Base-by-base conservation (phyloP, 1,284 basidiomycete genomes). In the Hortiboletus rubellus region DNA sequence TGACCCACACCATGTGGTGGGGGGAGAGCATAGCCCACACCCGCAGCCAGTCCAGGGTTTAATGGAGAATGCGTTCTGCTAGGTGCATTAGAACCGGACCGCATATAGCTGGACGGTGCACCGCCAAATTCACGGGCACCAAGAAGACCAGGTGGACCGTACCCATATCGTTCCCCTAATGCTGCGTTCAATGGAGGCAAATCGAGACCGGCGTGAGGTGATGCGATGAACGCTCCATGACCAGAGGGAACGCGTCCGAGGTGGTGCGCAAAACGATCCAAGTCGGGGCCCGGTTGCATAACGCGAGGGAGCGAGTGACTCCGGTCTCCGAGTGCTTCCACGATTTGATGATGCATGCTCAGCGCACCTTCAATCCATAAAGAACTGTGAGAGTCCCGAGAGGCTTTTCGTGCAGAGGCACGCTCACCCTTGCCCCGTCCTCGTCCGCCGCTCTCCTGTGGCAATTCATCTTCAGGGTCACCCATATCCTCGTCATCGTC, bases 31-130 rank as follows among this genome's bases (percentile, higher is more conserved):
- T 77, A 77, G 55, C 68, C 64, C 48, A 67, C 56, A 36, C 66
- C 63, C 47, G 70, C 65, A 56, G 71, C 60, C 17, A 67, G 72
- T 38, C 75, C 76, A 55, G 77, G 77, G 63, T 76, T 77, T 63
- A 85, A 71, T 44, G 86, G 87, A 41, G 86, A 88, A 65, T 89
- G 86, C 47, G 85, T 86, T 63, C 86, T 75, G 70, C 84, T 87
- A 8, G 87, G 86, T 34, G 81, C 80, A 64, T 78, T 77, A 52
- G 82, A 83, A 55, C 82, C 78, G 46, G 83, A 81, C 62, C 84
- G 79, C 60, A 83, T 75, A 68, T 86, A 86, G 65, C 81, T 81
- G 54, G 82, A 75, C 34, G 60, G 67, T 57, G 72, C 66, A 60
- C 69, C 66, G 62, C 65, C 56, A 55, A 66, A 69, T 68, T 64